Base-by-base conservation (phyloP, 331 rosid species). In the Phaseolus coccineus region DNA sequence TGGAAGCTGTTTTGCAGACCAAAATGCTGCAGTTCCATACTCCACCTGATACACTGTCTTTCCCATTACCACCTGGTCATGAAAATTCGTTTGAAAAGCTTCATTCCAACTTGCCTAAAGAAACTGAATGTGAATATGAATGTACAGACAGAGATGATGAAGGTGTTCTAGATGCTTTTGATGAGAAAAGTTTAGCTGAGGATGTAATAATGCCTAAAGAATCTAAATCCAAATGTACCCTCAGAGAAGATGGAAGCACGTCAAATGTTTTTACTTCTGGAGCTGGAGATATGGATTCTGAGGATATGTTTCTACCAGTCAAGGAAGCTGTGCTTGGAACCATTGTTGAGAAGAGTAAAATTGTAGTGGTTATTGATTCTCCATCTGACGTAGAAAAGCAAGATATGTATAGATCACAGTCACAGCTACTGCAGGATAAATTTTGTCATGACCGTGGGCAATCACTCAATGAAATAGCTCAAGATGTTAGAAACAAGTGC, bases 1-100 rank as follows among this genome's bases (percentile, higher is more conserved):
- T 2, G 61, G 82, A 83, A 73, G 83, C 71, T 78, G 77, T 83
- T 30, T 78, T 58, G 33, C 83, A 65, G 40, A 48, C 77, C 68
- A 58, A 67, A 51, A 58, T 63, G 69, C 73, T 47, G 77, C 72
- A 76, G 27, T 52, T 52, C 11, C 22, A 55, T 25, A 22, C 35
- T 37, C 81, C 72, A 52, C 5, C n/a, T 2, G 67, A 79, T 31
- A 15, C 40, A 22, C 47, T 56, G 57, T 7, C 77, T 56, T 73
- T 80, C 15, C 47, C 73, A 25, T 64, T 31, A 22, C 12, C 22
- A 2, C 46, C 74, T 24, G 71, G 63, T 12, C 27, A 14, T 15
- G 76, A 53, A 71, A 76, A n/a, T 66, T 74, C 22, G 4, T 59
- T 72, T 47, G 77, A 76, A 74, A 80, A 74, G 46, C 68, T 62